Conservation (phyloP, 1,139 yeast species). For the Hyphopichia burtonii region DNA sequence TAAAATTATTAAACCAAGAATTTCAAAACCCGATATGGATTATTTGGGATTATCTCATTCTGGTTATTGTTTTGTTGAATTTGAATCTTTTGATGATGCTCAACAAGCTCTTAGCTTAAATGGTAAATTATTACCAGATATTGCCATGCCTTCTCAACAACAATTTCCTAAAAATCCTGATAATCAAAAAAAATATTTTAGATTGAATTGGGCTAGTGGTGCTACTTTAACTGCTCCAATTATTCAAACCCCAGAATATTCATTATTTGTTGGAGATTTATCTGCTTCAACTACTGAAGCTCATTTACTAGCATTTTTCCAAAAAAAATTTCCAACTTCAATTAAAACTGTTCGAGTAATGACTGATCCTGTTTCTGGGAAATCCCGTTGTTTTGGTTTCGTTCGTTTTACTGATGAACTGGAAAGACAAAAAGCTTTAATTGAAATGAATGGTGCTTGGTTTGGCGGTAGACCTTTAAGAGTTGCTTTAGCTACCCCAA, state of each 20-base stretch:
- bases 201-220: conserved; percentile 75
- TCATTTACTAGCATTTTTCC: conserved; percentile 64
- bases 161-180: conserved; percentile 44
- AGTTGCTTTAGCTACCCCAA: conserved; percentile 68
- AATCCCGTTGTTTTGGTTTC: conserved; percentile 75
- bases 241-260: conserved; percentile 52
- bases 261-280: conserved; percentile 77
- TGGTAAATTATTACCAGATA: conserved; percentile 62
- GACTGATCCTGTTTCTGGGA: conserved; percentile 74
- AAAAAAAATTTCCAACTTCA: conserved; percentile 57
- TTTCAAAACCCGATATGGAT: conserved; percentile 20
- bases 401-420: conserved; percentile 63
- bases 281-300: conserved; percentile 74
- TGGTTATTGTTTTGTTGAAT: conserved; percentile 75
- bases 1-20: conserved; percentile 53
- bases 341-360: conserved; percentile 69
- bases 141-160: conserved; percentile 49
- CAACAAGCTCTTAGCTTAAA: conserved; percentile 62
- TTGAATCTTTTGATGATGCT: conserved; percentile 62
- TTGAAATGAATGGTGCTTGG: conserved; percentile 74
- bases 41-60: conserved; percentile 48
- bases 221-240: conserved; percentile 56
- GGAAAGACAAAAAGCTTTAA: conserved; percentile 63
- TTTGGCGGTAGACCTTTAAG: conserved; percentile 74
- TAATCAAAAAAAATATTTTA: conserved; percentile 58